Evolutionary conservation across 352 stramenopile species (phyloP), one percentile per base, ranked within the genome.

Genomic region (Globisporangium emineosum): DNA sequence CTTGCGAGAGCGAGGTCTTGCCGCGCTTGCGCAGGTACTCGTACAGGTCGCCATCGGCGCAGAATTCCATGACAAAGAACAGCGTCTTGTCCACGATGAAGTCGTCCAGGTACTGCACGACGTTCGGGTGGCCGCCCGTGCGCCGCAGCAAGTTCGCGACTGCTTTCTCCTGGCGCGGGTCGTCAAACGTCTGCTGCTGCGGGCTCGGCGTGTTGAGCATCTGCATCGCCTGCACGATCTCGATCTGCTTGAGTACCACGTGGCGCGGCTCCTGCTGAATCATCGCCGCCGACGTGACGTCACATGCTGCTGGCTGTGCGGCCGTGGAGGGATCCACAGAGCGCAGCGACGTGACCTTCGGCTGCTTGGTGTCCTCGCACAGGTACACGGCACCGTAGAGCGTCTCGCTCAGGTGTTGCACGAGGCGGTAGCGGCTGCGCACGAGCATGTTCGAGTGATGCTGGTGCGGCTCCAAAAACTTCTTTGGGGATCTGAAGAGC

Each of bases 211-310:
- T 68, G 30, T 68, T 73, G 43, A 25, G 50, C 35, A 68, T 63
- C 27, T 65, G 33, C 37, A 23, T 79, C 33, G 71, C 66, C 59
- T 75, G 67, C 33, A 73, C 64, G 13, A 86, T 68, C 2, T 76
- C 71, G 45, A 83, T 65, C 58, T 82, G 73, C 50, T 86, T 86
- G 64, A 86, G 57, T 25, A 80, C 78, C 43, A 88, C 79, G 33
- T 42, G 35, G 27, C 56, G 56, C 29, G 29, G 51, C 29, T 49
- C 21, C 6, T 56, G 50, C 17, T 21, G 27, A 25, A 2, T 5
- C 15, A 45, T 45, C 17, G 12, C 6, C 3, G n/a, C n/a, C n/a
- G n/a, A n/a, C n/a, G 15, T 45, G 37, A n/a, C 1, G 37, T 6
- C 37, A n/a, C n/a, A 13, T 45, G 37, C 49, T 33, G 49, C 50